Base-by-base conservation (phyloP, 345 rosid genomes). In the Excoecaria agallocha region DNA sequence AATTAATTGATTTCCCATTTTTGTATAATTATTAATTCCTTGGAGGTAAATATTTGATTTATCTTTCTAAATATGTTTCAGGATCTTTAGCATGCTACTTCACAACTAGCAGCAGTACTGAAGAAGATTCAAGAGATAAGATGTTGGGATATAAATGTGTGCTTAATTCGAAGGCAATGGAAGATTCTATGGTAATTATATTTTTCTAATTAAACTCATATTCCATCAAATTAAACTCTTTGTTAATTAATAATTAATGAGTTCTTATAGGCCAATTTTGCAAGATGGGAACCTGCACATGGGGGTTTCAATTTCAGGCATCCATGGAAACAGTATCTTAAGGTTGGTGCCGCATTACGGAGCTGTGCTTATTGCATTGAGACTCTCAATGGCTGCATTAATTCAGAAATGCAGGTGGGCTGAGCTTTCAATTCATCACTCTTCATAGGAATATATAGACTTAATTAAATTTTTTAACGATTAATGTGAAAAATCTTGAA, bases 271-370 rank as follows among this genome's bases (percentile, higher is more conserved):
- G 82, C 84, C 22, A 85, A 70, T 68, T 83, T 85, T 45, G 84
- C 87, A 0, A 78, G 83, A 79, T 85, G 85, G 87, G 88, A 87
- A 55, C 90, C 90, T 71, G 78, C 80, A 15, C 90, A 85, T 76
- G 90, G 90, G 37, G 69, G 10, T 30, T 87, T 87, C 78, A 78
- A 25, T 73, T 87, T 81, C 79, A 74, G 70, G 9, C 84, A 87
- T 66, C 88, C 90, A 24, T 85, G 90, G 90, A 70, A 83, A 55
- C 88, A 85, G 43, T 87, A 85, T 78, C 74, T 82, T 22, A 85
- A 83, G 73, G 63, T 85, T 0, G 87, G 90, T 0, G 81, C 88
- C 5, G 64, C 82, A 10, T 51, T 81, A 51, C 78, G 90, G 15
- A 66, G 72, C 56, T 83, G 83, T 35, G 88, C 86, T 72, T 83